A percentile compares a stretch with the other conserved stretches of the same genome.
Evolutionary conservation across 2,329 filamentous ascomycete species (phyloP).

Genomic region (Fusarium buxicola): DNA sequence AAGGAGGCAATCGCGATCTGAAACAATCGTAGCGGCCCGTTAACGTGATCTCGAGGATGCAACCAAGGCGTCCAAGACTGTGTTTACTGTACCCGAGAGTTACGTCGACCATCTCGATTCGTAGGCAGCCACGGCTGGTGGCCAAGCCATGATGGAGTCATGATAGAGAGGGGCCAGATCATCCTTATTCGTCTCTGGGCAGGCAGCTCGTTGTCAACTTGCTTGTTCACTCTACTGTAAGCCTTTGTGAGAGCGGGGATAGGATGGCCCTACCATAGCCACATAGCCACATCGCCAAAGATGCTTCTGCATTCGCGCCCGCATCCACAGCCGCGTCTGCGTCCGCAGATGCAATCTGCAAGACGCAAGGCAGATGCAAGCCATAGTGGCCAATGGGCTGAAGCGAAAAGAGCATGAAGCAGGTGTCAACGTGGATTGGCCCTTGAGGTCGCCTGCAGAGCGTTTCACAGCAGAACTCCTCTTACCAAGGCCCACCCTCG

Average conservation of each 20-base stretch:
- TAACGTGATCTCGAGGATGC: slow-evolving; percentile 7
- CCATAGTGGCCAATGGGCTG: slow-evolving; percentile 31
- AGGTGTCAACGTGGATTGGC: slow-evolving; percentile 29
- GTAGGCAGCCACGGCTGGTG: slow-evolving; percentile 15
- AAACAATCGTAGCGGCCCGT: slow-evolving; percentile 11
- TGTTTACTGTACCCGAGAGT: slow-evolving; percentile 7
- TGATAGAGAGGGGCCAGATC: slow-evolving; percentile 2
- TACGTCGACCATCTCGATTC: slow-evolving; percentile 15
- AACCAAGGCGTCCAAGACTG: slow-evolving; percentile 2
- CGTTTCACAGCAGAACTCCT: slow-evolving; percentile 30
- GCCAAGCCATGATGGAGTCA: slow-evolving; percentile 11
- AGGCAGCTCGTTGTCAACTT: slow-evolving; percentile 8
- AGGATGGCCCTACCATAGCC: slow-evolving; percentile 24
- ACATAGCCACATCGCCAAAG: slow-evolving; percentile 11
- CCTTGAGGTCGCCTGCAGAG: slow-evolving; percentile 20
- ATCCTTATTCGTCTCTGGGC: not conserved
- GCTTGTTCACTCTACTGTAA: slow-evolving; percentile 3
- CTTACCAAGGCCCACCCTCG: slow-evolving; percentile 12
- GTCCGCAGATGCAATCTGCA: slow-evolving; percentile 17
- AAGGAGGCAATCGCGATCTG: slow-evolving; percentile 1
- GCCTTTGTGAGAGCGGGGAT: slow-evolving; percentile 13
- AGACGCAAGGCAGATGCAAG: slow-evolving; percentile 26
- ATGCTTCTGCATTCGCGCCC: slow-evolving; percentile 6
- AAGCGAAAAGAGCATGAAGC: slow-evolving; percentile 27
- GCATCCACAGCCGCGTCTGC: slow-evolving; percentile 9